phyloP scores from a whole-genome alignment of 768 basidiomycete genomes.

The Pleurotus eryngii region DNA sequence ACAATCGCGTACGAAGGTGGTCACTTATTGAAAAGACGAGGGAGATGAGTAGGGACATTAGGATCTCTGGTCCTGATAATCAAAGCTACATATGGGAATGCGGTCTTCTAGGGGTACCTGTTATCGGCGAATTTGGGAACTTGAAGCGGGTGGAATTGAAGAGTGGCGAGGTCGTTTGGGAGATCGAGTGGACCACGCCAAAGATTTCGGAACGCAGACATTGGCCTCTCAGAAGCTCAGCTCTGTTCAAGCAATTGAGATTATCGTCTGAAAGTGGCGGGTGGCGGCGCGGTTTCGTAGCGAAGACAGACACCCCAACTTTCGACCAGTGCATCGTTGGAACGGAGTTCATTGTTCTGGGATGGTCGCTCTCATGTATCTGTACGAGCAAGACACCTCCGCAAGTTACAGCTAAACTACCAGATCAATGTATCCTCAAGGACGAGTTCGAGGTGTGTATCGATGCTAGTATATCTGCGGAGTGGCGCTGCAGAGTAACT shows the following conservation, averaged over 20 bases:
- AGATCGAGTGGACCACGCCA: not conserved
- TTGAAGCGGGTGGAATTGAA: not conserved
- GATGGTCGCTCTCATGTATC: not conserved
- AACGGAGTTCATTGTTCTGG: not conserved
- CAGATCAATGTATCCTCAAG: not conserved
- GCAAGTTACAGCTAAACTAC: not conserved
- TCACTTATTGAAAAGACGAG: not conserved
- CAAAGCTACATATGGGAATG: not conserved
- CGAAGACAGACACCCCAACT: not conserved
- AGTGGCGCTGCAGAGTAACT: not conserved
- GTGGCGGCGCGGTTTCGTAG: not conserved
- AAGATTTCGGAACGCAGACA: too few species aligned
- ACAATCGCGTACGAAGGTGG: not conserved
- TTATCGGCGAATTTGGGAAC: not conserved
- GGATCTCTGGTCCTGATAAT: not conserved
- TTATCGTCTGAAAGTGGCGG: too few species aligned
- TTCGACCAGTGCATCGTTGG: not conserved
- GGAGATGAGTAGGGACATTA: not conserved
- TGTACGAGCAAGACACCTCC: not conserved
- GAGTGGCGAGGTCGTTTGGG: not conserved
- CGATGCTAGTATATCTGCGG: not conserved
- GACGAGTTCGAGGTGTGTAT: not conserved
- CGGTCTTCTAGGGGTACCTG: not conserved
- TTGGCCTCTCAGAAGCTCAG: too few species aligned
- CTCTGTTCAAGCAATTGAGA: too few species aligned